Evolutionary conservation across 2,329 filamentous ascomycete species (phyloP), one percentile per base, ranked within the genome.

Genomic region (Ambrosiella beaveri): DNA sequence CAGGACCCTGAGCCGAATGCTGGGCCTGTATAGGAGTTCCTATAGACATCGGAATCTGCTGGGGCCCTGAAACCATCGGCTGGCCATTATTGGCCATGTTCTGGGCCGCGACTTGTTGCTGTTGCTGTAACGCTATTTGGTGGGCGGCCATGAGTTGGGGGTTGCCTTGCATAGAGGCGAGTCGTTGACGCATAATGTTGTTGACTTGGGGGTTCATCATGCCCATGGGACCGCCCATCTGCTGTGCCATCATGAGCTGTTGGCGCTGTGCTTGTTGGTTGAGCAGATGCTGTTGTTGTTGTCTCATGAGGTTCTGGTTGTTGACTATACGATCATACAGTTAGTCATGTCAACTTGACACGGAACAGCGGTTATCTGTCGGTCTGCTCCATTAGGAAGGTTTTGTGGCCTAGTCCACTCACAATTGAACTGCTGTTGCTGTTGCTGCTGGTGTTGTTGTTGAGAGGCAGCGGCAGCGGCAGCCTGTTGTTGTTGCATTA

Each of bases 231-330:
- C 79, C 76, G 15, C 71, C 67, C 38, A 63, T 50, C 56, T 81
- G 78, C 62, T 80, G 77, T 13, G 73, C 71, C 69, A 81, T 72
- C 60, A 80, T 68, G 6, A 72, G 71, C 62, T 82, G 77, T 19
- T 70, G 69, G 59, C 76, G 71, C 58, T 73, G 71, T 58, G 77
- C 76, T 62, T 80, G 76, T 50, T 82, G 78, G 8, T 80, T 71
- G 3, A 77, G 69, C 58, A 80, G 75, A 61, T 81, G 78, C 62
- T 82, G 78, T 55, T 74, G 74, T 61, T 79, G 71, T 65, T 71
- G 74, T 15, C 68, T 59, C 67, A 66, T 59, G 65, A 66, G 44
- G 68, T 69, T 62, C 71, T 72, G 59, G 67, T 69, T 71, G 54
- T 40, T 61, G 38, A 59, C 58, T 59, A 53, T 37, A 17, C 15